Conservation (phyloP, 495 filamentous ascomycete genomes). For the Penicillium maclennaniae region DNA sequence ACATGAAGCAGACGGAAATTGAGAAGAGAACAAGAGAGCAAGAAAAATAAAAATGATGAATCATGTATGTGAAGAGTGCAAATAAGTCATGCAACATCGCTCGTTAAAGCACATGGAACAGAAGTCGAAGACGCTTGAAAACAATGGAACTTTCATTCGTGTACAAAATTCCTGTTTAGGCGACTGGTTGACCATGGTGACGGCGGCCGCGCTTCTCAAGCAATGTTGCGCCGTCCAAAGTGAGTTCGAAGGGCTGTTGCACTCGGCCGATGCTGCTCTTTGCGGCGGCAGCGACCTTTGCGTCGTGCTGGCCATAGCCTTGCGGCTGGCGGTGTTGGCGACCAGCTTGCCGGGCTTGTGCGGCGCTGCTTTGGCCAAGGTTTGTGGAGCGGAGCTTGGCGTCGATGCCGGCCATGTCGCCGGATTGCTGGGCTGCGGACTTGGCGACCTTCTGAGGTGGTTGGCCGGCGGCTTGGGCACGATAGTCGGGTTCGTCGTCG, state of each 20-base stretch:
- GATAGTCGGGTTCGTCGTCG: slow-evolving; percentile 53
- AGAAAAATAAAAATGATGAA: neutral
- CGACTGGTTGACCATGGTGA: slow-evolving; percentile 31
- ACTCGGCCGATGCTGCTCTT: slow-evolving; percentile 66
- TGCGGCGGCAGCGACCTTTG: slow-evolving; percentile 74
- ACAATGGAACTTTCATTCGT: neutral
- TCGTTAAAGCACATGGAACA: slow-evolving; percentile 9
- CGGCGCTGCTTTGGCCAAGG: slow-evolving; percentile 54
- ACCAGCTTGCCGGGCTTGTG: slow-evolving; percentile 56
- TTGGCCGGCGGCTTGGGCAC: slow-evolving; percentile 35
- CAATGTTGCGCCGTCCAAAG: slow-evolving; percentile 81
- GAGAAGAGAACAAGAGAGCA: neutral
- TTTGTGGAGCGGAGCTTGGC: slow-evolving; percentile 80
- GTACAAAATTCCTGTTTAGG: slow-evolving; percentile 13
- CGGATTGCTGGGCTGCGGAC: slow-evolving; percentile 44
- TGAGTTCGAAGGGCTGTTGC: slow-evolving; percentile 80
- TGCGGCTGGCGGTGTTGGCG: slow-evolving; percentile 45
- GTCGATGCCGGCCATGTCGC: slow-evolving; percentile 74
- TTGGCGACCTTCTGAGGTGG: slow-evolving; percentile 68
- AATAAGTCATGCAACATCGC: slow-evolving; percentile 13
- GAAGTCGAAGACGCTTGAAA: neutral
- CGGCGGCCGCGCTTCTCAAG: slow-evolving; percentile 66
- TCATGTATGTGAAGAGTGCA: neutral
- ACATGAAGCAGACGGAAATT: slow-evolving; percentile 1
- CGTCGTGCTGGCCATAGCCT: slow-evolving; percentile 80